Conservation (phyloP, 352 stramenopile genomes). For the Blastocystis hominis region DNA sequence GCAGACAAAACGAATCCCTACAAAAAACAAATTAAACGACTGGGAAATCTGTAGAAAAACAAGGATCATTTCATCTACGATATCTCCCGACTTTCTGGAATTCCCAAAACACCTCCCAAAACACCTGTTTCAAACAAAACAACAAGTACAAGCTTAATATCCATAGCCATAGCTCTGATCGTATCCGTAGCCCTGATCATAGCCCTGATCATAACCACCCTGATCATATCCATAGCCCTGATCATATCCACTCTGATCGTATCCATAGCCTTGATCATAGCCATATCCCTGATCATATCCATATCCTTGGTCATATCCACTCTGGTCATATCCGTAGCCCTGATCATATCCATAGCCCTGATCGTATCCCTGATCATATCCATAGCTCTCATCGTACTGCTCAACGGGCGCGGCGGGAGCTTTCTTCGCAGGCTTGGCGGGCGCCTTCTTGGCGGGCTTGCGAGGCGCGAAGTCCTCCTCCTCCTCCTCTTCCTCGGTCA, state of each 20-base stretch:
- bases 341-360: slow-evolving; percentile 33
- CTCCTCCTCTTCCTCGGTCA: background rate
- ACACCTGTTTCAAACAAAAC: background rate
- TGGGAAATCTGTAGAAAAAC: background rate
- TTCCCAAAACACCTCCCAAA: background rate
- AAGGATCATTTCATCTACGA: background rate
- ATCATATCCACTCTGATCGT: no score
- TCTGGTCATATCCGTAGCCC: slow-evolving; percentile 11
- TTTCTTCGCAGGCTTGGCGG: background rate
- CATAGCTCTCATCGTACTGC: background rate
- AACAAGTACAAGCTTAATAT: slow-evolving; percentile 16
- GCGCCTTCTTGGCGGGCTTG: background rate
- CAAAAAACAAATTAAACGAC: background rate
- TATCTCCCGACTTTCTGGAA: background rate
- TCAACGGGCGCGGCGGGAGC: background rate
- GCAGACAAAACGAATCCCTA: background rate
- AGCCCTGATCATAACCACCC: slow-evolving; percentile 25
- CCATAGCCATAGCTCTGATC: slow-evolving; percentile 49
- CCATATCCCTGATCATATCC: slow-evolving; percentile 9
- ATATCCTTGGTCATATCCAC: slow-evolving; percentile 13
- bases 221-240: slow-evolving; percentile 46
- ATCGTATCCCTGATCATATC: slow-evolving; percentile 35
- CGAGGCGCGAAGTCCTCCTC: slow-evolving; percentile 20
- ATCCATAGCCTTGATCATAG: background rate
- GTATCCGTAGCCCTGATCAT: slow-evolving; percentile 26